Percentiles rank a stretch among this genome's conserved stretches.
Conservation (phyloP, 352 stramenopile genomes). For the Pythium rhizo-oryzae region DNA sequence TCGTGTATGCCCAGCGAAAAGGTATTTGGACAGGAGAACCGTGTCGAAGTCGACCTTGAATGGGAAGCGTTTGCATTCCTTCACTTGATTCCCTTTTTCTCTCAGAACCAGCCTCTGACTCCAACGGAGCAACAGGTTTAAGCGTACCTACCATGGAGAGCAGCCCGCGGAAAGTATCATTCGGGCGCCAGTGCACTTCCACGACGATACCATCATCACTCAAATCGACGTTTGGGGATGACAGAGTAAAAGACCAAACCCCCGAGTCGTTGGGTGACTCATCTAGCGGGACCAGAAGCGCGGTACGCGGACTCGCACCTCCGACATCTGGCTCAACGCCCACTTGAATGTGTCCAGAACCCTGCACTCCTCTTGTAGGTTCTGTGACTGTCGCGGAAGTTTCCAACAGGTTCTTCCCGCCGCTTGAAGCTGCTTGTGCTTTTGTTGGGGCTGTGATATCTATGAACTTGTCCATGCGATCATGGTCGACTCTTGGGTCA, state of each 20-base stretch:
- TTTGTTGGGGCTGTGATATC: constrained; percentile 30
- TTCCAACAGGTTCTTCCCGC: neutral
- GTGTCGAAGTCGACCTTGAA: constrained; percentile 42
- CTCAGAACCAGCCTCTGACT: neutral
- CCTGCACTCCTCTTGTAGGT: neutral
- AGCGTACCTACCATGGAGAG: constrained; percentile 37
- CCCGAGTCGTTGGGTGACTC: constrained; percentile 63
- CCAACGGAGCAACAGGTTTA: neutral
- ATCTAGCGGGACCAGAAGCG: constrained; percentile 72
- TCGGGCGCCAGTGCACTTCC: constrained; percentile 67
- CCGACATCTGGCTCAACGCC: constrained; percentile 44
- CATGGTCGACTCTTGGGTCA: neutral
- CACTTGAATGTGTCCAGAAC: constrained; percentile 18
- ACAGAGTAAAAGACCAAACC: constrained; percentile 43
- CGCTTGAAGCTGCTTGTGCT: neutral
- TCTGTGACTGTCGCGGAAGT: neutral
- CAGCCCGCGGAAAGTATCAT: constrained; percentile 49
- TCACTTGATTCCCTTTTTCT: neutral
- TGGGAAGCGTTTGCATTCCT: constrained; percentile 29
- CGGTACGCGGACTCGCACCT: constrained; percentile 47
- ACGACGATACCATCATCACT: constrained; percentile 31
- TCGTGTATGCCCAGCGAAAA: constrained; percentile 70
- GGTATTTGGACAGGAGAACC: constrained; percentile 44
- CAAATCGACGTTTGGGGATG: neutral
- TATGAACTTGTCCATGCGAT: constrained; percentile 18